Conservation (phyloP, 2,329 filamentous ascomycete species). For the Penicillium hesseltinei region DNA sequence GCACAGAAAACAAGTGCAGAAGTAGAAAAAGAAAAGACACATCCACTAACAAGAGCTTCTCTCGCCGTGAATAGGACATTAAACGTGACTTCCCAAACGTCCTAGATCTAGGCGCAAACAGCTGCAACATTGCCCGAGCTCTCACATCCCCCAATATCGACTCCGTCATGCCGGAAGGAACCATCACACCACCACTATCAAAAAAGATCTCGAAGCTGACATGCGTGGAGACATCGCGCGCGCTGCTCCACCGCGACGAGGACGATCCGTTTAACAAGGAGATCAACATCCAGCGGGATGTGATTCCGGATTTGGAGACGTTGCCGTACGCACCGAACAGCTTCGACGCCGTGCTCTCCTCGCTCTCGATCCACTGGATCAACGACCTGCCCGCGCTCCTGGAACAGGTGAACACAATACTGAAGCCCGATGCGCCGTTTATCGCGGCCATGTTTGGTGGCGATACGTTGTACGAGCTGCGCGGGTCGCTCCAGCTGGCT, state of each 20-base stretch:
- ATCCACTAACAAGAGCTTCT: constrained; percentile 3
- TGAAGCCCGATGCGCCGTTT: constrained; percentile 89
- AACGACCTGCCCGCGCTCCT: constrained; percentile 89
- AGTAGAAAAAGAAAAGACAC: not conserved
- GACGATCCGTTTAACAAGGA: constrained; percentile 64
- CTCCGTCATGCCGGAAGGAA: constrained; percentile 43
- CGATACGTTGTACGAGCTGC: constrained; percentile 88
- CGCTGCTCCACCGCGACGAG: constrained; percentile 77
- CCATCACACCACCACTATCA: constrained; percentile 56
- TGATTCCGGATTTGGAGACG: constrained; percentile 65
- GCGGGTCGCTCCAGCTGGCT: constrained; percentile 87
- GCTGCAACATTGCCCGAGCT: constrained; percentile 86
- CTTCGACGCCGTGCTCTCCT: constrained; percentile 89
- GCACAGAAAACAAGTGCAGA: not conserved
- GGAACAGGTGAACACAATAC: constrained; percentile 76
- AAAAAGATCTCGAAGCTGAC: constrained; percentile 70
- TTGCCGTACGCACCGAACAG: constrained; percentile 72
- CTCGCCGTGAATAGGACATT: constrained; percentile 62
- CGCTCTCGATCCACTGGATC: constrained; percentile 91
- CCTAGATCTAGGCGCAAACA: constrained; percentile 91
- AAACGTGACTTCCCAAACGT: constrained; percentile 81
- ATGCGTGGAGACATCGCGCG: constrained; percentile 76
- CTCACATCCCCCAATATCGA: constrained; percentile 69
- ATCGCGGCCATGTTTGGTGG: constrained; percentile 96
- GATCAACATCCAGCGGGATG: constrained; percentile 69